These are phyloP conservation scores for Cladophialophora immunda DNA, from an alignment of 2,329 filamentous ascomycete species.

Conservation along the genomic window DNA sequence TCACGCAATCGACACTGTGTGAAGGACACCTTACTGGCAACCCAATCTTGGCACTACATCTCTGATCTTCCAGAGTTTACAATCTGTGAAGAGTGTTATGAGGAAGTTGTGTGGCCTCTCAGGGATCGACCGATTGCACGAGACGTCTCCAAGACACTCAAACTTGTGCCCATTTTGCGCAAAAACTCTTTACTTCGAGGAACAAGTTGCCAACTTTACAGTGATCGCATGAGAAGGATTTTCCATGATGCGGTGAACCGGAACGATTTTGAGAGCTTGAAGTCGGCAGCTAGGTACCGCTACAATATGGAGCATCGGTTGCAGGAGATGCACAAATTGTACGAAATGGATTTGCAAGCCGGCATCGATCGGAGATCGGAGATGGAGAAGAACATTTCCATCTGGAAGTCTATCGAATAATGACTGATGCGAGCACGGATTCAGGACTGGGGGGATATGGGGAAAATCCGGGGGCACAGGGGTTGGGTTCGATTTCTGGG, in stretches of 20 bases:
- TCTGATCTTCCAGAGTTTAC: conserved; percentile 78
- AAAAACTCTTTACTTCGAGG: conserved; percentile 41
- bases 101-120: conserved; percentile 77
- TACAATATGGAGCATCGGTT: conserved; percentile 67
- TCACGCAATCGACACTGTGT: conserved; percentile 69
- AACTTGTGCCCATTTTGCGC: conserved; percentile 63
- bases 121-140: conserved; percentile 65
- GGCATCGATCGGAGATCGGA: conserved; percentile 62
- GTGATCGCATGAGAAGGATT: conserved; percentile 76
- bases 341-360: conserved; percentile 66
- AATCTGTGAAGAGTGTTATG: conserved; percentile 87
- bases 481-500: background rate
- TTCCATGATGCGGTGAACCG: conserved; percentile 73
- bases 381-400: conserved; percentile 57
- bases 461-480: background rate
- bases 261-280: conserved; percentile 73
- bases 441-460: conserved; percentile 8
- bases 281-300: conserved; percentile 66
- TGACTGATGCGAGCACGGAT: conserved; percentile 13
- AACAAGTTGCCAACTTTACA: conserved; percentile 79
- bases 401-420: conserved; percentile 54
- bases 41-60: conserved; percentile 79
- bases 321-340: conserved; percentile 62
- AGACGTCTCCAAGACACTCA: conserved; percentile 70
- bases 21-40: conserved; percentile 68